phyloP scores from a whole-genome alignment of 2,329 filamentous ascomycete species.

The Ceratocystis harringtonii region DNA sequence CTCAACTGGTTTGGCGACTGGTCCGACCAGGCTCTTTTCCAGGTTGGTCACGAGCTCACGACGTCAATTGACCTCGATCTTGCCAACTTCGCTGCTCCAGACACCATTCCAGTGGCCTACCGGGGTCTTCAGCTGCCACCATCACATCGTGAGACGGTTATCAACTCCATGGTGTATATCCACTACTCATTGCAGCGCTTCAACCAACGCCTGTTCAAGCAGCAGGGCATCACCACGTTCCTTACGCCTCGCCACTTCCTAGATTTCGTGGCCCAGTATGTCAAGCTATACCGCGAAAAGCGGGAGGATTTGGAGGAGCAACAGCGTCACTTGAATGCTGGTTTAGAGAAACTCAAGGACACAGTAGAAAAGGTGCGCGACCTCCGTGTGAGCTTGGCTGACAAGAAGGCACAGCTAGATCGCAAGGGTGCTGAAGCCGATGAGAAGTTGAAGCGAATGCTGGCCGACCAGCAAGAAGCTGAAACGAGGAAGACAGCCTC shows the following conservation, averaged over 20 bases:
- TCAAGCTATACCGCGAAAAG: conserved; percentile 95
- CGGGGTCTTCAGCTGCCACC: conserved; percentile 71
- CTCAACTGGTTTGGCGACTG: conserved; percentile 99
- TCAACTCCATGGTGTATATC: conserved; percentile 98
- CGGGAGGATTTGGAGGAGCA: conserved; percentile 97
- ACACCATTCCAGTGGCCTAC: conserved; percentile 87
- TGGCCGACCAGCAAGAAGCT: conserved; percentile 86
- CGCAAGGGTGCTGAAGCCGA: conserved; percentile 91
- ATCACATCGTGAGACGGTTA: conserved; percentile 75
- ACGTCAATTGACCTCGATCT: conserved; percentile 92
- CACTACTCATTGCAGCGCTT: conserved; percentile 88
- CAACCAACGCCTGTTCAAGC: conserved; percentile 74
- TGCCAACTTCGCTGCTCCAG: conserved; percentile 68
- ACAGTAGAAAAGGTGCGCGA: conserved; percentile 96
- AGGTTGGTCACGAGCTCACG: conserved; percentile 89
- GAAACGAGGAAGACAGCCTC: conserved; percentile 82
- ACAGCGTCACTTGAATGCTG: conserved; percentile 93
- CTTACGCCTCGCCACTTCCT: conserved; percentile 93
- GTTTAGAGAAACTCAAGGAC: conserved; percentile 90
- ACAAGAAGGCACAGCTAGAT: conserved; percentile 88
- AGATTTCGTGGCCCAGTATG: conserved; percentile 95
- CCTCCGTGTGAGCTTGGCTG: conserved; percentile 72
- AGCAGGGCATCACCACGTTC: conserved; percentile 84
- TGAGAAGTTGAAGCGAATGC: conserved; percentile 93
- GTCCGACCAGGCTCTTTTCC: conserved; percentile 97